phyloP scores from a whole-genome alignment of 169 alveolate genomes.

The Cystoisospora suis region DNA sequence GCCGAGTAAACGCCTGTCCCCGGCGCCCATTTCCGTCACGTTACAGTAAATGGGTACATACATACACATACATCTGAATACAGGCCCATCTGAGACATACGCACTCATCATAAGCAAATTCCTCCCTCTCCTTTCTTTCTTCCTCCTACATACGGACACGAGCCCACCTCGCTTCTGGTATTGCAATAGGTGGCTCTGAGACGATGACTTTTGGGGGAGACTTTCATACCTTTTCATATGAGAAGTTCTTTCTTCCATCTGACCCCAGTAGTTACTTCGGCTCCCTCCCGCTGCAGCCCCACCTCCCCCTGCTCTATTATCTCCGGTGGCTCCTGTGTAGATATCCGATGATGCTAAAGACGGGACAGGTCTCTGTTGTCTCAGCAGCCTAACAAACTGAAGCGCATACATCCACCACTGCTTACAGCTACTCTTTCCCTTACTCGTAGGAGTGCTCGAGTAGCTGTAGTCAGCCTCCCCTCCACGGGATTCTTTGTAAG shows the following conservation, averaged over 20 bases:
- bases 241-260: background rate
- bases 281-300: background rate
- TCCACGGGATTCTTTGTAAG: background rate
- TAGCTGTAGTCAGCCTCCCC: no score
- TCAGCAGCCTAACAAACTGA: background rate
- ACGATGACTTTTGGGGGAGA: no score
- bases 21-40: background rate
- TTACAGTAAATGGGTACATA: background rate
- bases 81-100: background rate
- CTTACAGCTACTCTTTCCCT: background rate
- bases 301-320: background rate
- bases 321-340: background rate
- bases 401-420: slow-evolving; percentile 23
- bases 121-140: background rate
- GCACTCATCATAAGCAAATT: background rate
- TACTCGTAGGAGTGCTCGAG: no score
- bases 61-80: background rate
- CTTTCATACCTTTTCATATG: slow-evolving; percentile 18
- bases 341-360: background rate
- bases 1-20: background rate
- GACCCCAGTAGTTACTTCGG: slow-evolving; percentile 22
- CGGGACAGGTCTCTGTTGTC: background rate
- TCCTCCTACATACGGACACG: background rate
- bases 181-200: no score
- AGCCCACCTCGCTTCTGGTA: no score